phyloP scores from a whole-genome alignment of 225 moss, liverwort and hornwort species.

The Marchantia paleacea region DNA sequence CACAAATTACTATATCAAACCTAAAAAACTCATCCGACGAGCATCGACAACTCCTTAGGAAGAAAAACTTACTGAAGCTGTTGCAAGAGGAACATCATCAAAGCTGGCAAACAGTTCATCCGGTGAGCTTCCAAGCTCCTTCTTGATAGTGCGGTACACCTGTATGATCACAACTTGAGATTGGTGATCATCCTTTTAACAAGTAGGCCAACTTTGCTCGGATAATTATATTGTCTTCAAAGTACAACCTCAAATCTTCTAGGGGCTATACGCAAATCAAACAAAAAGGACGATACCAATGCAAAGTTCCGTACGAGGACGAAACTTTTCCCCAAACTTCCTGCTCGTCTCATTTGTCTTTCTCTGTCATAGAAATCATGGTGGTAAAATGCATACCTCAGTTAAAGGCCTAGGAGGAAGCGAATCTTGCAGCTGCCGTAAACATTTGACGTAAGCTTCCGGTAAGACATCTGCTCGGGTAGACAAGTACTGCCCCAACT shows the following conservation, averaged over 20 bases:
- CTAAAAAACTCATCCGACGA: neutral
- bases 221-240: neutral
- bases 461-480: conserved; percentile 98
- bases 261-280: neutral
- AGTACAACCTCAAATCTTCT: neutral
- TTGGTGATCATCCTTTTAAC: neutral
- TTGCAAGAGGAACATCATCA: conserved; percentile 74
- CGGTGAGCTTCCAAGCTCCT: conserved; percentile 75
- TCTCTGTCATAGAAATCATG: neutral
- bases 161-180: conserved; percentile 1
- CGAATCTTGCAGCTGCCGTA: conserved; percentile 90
- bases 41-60: neutral
- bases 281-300: too few relatives aligned
- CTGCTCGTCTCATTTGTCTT: neutral
- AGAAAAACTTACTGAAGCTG: conserved; percentile 72
- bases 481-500: conserved; percentile 92
- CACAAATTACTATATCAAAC: neutral
- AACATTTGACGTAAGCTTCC: conserved; percentile 64
- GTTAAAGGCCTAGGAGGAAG: conserved; percentile 73
- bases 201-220: neutral
- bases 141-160: conserved; percentile 58
- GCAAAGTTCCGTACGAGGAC: neutral
- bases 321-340: neutral
- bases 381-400: conserved; percentile 46
- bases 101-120: conserved; percentile 69